Conservation (phyloP, 2,329 filamentous ascomycete genomes). For the Emergomyces africanus region DNA sequence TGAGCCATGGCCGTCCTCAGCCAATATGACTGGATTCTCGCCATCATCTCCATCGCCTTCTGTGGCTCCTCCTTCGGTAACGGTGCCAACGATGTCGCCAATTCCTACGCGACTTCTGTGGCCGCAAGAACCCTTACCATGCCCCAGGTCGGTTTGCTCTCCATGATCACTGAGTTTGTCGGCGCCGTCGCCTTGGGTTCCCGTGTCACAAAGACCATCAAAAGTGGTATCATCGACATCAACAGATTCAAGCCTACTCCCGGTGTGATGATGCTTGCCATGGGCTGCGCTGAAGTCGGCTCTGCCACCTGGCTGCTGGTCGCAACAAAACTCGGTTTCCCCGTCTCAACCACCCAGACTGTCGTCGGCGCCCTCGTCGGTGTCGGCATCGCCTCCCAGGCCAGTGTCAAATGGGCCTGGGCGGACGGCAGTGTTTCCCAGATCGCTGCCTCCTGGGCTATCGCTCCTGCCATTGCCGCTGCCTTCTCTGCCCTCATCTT, state of each 20-base stretch:
- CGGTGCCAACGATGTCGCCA: slow-evolving; percentile 40
- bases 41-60: slow-evolving; percentile 27
- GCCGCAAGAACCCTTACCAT: slow-evolving; percentile 41
- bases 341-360: slow-evolving; percentile 32
- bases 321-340: slow-evolving; percentile 25
- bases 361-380: slow-evolving; percentile 27
- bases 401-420: slow-evolving; percentile 31
- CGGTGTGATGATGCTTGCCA: slow-evolving; percentile 27
- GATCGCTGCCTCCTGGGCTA: slow-evolving; percentile 36
- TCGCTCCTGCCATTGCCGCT: slow-evolving; percentile 37
- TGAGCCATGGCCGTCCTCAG: slow-evolving; percentile 10
- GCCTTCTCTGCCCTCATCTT: slow-evolving; percentile 39
- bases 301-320: slow-evolving; percentile 26
- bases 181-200: slow-evolving; percentile 41
- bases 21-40: slow-evolving; percentile 30
- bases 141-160: slow-evolving; percentile 39
- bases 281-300: slow-evolving; percentile 26
- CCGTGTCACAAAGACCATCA: slow-evolving; percentile 33
- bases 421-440: slow-evolving; percentile 33
- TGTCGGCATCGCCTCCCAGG: slow-evolving; percentile 20
- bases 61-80: slow-evolving; percentile 25
- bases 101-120: slow-evolving; percentile 42
- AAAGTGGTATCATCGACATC: slow-evolving; percentile 32
- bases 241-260: slow-evolving; percentile 24
- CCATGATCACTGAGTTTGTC: slow-evolving; percentile 38